A percentile compares a stretch with the other conserved stretches of the same genome.
Conservation (phyloP, 371 early-diverging fungal genomes). For the Gilbertella persicaria region DNA sequence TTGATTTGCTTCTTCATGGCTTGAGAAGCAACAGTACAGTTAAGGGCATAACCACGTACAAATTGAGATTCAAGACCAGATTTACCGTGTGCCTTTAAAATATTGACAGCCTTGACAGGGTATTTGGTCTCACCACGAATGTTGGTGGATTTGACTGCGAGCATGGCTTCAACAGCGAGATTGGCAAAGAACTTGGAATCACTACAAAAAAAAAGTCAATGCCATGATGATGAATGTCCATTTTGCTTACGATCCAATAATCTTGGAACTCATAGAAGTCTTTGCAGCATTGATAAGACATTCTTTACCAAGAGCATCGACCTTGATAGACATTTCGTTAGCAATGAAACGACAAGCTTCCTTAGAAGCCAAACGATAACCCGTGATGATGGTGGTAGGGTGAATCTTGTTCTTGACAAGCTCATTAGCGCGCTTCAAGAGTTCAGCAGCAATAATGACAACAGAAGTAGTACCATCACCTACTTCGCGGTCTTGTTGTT, state of each 20-base stretch:
- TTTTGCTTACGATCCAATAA: conserved; percentile 85
- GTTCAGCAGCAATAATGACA: conserved; percentile 98
- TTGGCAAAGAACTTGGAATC: conserved; percentile 96
- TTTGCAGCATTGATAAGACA: conserved; percentile 96
- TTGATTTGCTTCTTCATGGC: conserved; percentile 91
- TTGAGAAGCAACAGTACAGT: conserved; percentile 98
- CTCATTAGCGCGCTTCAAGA: conserved; percentile 96
- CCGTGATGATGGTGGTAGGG: conserved; percentile 98
- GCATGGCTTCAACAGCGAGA: conserved; percentile 95
- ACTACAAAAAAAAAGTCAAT: too few relatives aligned
- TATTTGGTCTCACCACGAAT: conserved; percentile 90
- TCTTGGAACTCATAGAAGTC: conserved; percentile 99
- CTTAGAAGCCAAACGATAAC: conserved; percentile 97
- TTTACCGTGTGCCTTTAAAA: conserved; percentile 99
- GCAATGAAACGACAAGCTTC: conserved; percentile 99
- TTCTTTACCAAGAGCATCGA: conserved; percentile 91
- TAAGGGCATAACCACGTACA: conserved; percentile 97
- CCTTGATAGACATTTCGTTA: conserved; percentile 92
- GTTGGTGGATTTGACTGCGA: conserved; percentile 89
- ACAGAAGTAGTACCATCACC: conserved; percentile 99
- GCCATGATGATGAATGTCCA: too few relatives aligned
- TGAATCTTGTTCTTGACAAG: conserved; percentile 98
- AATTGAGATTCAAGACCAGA: conserved; percentile 91
- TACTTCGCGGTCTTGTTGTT: conserved; percentile 99
- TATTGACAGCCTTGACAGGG: conserved; percentile 97